Conservation (phyloP, 2,329 filamentous ascomycete species). For the Purpureocillium lavendulum region DNA sequence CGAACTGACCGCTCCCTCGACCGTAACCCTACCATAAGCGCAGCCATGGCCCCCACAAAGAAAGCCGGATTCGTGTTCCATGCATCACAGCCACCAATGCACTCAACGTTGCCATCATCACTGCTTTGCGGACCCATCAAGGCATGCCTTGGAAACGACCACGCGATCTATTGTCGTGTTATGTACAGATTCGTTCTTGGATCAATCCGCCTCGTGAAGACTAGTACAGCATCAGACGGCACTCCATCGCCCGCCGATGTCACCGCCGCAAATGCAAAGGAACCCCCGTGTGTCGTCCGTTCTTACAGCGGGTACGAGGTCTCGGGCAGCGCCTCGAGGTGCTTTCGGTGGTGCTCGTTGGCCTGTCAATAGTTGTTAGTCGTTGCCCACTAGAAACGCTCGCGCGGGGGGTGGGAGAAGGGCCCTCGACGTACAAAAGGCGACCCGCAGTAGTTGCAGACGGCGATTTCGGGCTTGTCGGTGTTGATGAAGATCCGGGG, state of each 20-base stretch:
- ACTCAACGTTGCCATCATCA: too few species aligned
- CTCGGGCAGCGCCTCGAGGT: slow-evolving; percentile 72
- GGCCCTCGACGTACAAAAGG: slow-evolving; percentile 64
- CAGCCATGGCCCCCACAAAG: too few species aligned
- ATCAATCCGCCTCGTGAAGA: neutral
- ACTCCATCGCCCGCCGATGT: neutral
- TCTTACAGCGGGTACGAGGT: slow-evolving; percentile 69
- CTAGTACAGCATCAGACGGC: slow-evolving; percentile 3
- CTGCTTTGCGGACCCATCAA: too few species aligned
- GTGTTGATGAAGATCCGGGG: slow-evolving; percentile 95
- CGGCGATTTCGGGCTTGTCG: slow-evolving; percentile 89
- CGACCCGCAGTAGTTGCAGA: slow-evolving; percentile 86
- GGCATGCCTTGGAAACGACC: neutral
- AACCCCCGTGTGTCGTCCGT: neutral
- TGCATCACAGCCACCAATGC: too few species aligned
- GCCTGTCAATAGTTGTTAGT: slow-evolving; percentile 49
- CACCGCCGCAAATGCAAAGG: neutral
- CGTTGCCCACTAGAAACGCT: too few species aligned
- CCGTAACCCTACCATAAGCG: too few species aligned
- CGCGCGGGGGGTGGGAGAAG: neutral
- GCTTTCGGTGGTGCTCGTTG: slow-evolving; percentile 77
- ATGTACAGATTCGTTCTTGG: slow-evolving; percentile 3
- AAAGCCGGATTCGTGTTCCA: too few species aligned
- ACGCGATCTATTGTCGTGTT: slow-evolving; percentile 1
- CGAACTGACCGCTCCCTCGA: too few species aligned